Base-by-base conservation (phyloP, 2,329 filamentous ascomycete species). In the Hymenoscyphus linearis region DNA sequence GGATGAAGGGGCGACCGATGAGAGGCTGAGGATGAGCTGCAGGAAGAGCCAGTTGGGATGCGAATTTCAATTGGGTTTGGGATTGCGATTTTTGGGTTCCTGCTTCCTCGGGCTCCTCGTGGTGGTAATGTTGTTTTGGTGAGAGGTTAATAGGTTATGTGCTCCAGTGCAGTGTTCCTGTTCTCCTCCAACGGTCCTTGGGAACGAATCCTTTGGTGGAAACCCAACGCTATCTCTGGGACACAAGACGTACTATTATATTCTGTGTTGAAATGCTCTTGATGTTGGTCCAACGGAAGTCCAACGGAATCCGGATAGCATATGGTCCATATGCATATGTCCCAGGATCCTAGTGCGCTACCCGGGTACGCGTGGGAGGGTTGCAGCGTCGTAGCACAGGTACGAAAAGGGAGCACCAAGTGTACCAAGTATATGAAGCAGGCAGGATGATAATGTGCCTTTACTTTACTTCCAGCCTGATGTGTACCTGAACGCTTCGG, bases 401-500 rank as follows among this genome's bases (percentile, higher is more conserved):
- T 25, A 50, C 44, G 44, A 50, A 22, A 50, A 50, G 12, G 52
- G 26, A 31, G 31, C 31, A 31, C 31, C 31, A 31, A 31, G 13
- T 10, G 25, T 34, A 53, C 25, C 25, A 53, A 53, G 18, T 26
- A 53, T 34, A 53, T 27, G 27, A 27, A 34, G 26, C n/a, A 27
- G n/a, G 26, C n/a, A 27, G n/a, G 53, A 55, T 36, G 26, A 35
- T 16, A 25, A 22, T 37, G 16, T n/a, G 36, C 22, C 36, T 50
- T n/a, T 44, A 25, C 55, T 44, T 27, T 27, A 22, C 37, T 22
- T 57, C 36, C 36, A 50, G 55, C 35, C 55, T 57, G 47, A 57
- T 50, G 25, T 44, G 26, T 25, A 18, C 27, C 55, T 27, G 25
- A 50, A 57, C 12, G 55, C 13, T 25, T n/a, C 53, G 53, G 55